Evolutionary conservation across 148 eudicot genomes (phyloP).

Genomic region (Polygonum aviculare): DNA sequence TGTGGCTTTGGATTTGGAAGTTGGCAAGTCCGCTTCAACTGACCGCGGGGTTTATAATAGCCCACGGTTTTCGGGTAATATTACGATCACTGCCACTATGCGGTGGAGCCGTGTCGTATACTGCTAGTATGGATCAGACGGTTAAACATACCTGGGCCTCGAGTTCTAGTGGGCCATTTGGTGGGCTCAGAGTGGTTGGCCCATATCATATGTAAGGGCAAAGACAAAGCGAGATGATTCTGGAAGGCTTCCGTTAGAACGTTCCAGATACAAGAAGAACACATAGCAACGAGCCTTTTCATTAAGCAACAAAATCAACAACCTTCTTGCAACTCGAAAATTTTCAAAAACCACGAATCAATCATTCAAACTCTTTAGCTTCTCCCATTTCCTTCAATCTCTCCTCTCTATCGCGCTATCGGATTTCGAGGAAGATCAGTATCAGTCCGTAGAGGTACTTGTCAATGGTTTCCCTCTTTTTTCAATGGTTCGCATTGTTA

Average conservation of each 20-base stretch:
- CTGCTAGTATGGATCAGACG: neutral
- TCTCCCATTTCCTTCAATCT: neutral
- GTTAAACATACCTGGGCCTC: too few relatives aligned
- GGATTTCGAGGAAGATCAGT: neutral
- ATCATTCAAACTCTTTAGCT: neutral
- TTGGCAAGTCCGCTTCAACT: constrained; percentile 14
- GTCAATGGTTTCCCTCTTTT: neutral
- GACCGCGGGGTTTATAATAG: neutral
- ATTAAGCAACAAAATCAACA: neutral
- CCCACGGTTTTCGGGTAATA: neutral
- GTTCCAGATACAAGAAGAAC: neutral
- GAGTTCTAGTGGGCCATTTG: too few relatives aligned
- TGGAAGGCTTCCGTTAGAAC: neutral
- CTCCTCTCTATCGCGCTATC: neutral
- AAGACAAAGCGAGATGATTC: neutral
- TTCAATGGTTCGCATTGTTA: neutral
- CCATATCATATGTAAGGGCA: neutral
- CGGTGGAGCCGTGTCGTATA: neutral
- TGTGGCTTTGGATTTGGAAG: constrained; percentile 9
- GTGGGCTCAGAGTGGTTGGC: neutral
- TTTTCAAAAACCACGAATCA: too few relatives aligned
- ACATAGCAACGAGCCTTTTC: neutral
- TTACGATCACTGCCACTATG: neutral
- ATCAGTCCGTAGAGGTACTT: neutral
- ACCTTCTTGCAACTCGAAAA: too few relatives aligned